Evolutionary conservation across 192 early-diverging fungal genomes (phyloP).

Genomic region (Backusella morwellensis): DNA sequence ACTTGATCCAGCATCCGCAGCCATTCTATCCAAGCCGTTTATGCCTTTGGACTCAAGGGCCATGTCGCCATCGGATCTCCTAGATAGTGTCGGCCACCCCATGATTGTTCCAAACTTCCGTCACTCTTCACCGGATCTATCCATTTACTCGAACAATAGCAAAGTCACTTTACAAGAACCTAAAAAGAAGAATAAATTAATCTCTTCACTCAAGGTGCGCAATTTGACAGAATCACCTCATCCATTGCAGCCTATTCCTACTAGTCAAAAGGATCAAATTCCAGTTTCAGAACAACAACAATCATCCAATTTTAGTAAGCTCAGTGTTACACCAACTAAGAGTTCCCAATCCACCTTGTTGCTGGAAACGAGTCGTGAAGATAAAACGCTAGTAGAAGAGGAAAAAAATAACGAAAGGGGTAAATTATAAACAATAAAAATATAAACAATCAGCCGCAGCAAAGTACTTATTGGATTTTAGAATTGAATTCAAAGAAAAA

Average conservation of each 20-base stretch:
- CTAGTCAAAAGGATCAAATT: not conserved
- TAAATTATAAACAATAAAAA: not conserved
- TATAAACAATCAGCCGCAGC: not conserved
- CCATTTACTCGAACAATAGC: not conserved
- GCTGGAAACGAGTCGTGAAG: slow-evolving; percentile 11
- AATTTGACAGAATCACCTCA: not conserved
- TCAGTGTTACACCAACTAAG: not conserved
- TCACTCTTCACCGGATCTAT: not conserved
- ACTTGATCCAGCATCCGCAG: slow-evolving; percentile 3
- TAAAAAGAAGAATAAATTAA: not conserved
- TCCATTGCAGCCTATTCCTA: not conserved
- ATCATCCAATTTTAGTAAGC: not conserved
- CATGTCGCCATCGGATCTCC: slow-evolving; percentile 30
- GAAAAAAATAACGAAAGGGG: not conserved
- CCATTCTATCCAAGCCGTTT: slow-evolving; percentile 19
- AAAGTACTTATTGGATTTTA: not conserved
- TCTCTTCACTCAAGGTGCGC: not conserved
- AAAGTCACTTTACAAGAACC: not conserved
- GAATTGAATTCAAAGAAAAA: not conserved
- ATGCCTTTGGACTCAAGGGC: slow-evolving; percentile 20
- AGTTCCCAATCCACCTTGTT: not conserved
- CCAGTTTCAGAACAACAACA: slow-evolving; percentile 7
- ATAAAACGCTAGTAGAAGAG: slow-evolving; percentile 15
- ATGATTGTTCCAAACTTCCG: not conserved
- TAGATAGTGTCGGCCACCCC: slow-evolving; percentile 32